phyloP scores from a whole-genome alignment of 2,329 filamentous ascomycete species.

The Graphilbum ipis-grandicollis region DNA sequence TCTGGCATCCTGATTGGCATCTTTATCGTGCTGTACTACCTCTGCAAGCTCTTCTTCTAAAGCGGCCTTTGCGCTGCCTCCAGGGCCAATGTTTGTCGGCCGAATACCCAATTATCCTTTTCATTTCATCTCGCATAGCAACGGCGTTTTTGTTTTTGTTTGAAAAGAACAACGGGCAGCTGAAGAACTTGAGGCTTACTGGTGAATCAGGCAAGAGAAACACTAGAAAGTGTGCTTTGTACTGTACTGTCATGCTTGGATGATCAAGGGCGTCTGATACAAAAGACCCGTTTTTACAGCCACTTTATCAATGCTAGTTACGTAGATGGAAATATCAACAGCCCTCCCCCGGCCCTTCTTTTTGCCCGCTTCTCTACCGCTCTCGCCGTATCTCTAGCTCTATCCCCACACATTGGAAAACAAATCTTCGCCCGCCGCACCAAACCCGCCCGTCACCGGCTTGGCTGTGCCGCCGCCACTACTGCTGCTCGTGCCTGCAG shows the following conservation, averaged over 20 bases:
- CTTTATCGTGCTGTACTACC: constrained; percentile 62
- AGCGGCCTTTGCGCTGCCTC: not conserved
- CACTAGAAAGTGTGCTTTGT: no score
- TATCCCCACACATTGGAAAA: constrained; percentile 94
- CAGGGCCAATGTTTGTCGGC: no score
- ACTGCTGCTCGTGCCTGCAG: constrained; percentile 22
- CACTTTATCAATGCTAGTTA: no score
- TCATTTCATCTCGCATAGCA: constrained; percentile 5
- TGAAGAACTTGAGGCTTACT: no score
- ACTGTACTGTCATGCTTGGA: no score
- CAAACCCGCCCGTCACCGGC: constrained; percentile 38
- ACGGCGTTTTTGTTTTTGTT: constrained; percentile 1
- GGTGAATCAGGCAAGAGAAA: not conserved
- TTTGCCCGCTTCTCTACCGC: not conserved
- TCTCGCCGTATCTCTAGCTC: not conserved
- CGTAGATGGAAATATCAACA: no score
- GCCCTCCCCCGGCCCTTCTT: not conserved
- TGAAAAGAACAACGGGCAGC: not conserved
- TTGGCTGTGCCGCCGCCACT: constrained; percentile 18
- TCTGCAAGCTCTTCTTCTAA: constrained; percentile 45
- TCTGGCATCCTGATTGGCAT: constrained; percentile 61
- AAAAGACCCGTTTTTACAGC: no score
- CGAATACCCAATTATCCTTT: no score
- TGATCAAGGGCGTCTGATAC: no score
- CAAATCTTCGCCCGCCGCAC: constrained; percentile 61